Conservation (phyloP, 176 grass and related monocot genomes). For the Eleusine indica region DNA sequence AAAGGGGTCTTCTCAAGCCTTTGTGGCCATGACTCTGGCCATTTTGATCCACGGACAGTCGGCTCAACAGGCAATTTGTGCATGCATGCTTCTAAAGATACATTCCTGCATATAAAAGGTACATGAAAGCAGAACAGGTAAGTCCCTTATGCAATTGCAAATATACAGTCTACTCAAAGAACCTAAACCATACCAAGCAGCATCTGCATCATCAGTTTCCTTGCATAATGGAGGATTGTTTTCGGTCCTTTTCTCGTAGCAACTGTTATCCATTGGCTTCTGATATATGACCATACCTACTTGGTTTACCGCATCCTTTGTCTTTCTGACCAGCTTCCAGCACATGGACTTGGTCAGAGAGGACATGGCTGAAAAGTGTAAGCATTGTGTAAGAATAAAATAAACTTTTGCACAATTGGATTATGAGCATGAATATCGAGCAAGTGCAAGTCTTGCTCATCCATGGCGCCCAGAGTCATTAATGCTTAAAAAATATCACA, state of each 20-base stretch:
- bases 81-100: constrained; percentile 91
- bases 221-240: constrained; percentile 77
- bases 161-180: not conserved
- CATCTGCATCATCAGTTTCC: constrained; percentile 80
- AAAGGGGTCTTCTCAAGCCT: constrained; percentile 80
- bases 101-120: constrained; percentile 67
- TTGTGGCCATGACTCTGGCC: constrained; percentile 85
- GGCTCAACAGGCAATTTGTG: constrained; percentile 72
- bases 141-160: not conserved
- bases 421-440: not conserved
- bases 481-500: not conserved
- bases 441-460: not conserved
- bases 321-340: constrained; percentile 96
- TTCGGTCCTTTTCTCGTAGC: constrained; percentile 88
- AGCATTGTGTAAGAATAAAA: constrained; percentile 29
- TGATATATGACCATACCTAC: constrained; percentile 87
- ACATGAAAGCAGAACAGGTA: constrained; percentile 29
- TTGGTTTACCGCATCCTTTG: constrained; percentile 77
- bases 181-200: constrained; percentile 76
- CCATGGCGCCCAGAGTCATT: not conserved
- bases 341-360: constrained; percentile 89
- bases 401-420: not conserved
- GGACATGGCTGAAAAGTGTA: constrained; percentile 70
- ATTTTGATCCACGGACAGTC: constrained; percentile 59
- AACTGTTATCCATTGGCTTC: constrained; percentile 93